These are phyloP conservation scores for Pleurotus salmoneostramineus DNA, from an alignment of 768 basidiomycete genomes.

Conservation along the genomic window DNA sequence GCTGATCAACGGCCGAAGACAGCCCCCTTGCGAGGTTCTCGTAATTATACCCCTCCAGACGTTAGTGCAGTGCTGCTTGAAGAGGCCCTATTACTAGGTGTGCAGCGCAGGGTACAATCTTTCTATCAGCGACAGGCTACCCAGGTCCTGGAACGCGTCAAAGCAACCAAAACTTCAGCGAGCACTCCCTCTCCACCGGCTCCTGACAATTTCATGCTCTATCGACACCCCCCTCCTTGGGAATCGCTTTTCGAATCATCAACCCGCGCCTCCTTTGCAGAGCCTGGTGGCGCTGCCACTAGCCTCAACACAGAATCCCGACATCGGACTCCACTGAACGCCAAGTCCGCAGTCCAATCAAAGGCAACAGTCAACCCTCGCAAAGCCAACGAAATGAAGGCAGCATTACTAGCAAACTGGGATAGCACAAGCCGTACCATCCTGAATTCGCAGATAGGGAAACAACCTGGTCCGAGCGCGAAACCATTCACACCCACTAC, in stretches of 20 bases:
- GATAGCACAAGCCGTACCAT: neutral
- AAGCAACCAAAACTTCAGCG: neutral
- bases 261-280: neutral
- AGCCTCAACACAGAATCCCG: neutral
- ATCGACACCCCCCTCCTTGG: slow-evolving; percentile 35
- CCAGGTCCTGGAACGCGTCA: slow-evolving; percentile 6
- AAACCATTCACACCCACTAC: neutral
- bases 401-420: neutral
- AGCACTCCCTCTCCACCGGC: slow-evolving; percentile 14
- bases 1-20: no score
- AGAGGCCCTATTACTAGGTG: slow-evolving; percentile 9
- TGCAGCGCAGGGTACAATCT: neutral
- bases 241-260: slow-evolving; percentile 16
- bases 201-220: slow-evolving; percentile 23
- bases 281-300: neutral
- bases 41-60: neutral
- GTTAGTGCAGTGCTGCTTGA: slow-evolving; percentile 9
- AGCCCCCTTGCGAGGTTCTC: no score
- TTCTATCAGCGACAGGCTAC: slow-evolving; percentile 13
- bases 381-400: slow-evolving; percentile 10
- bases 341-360: neutral
- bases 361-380: slow-evolving; percentile 8
- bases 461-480: neutral
- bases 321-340: neutral
- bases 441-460: neutral